A percentile compares a stretch with the other conserved stretches of the same genome.
These are phyloP conservation scores for Cynara cardunculus DNA, from an alignment of 129 eudicot species.

Conservation along the genomic window DNA sequence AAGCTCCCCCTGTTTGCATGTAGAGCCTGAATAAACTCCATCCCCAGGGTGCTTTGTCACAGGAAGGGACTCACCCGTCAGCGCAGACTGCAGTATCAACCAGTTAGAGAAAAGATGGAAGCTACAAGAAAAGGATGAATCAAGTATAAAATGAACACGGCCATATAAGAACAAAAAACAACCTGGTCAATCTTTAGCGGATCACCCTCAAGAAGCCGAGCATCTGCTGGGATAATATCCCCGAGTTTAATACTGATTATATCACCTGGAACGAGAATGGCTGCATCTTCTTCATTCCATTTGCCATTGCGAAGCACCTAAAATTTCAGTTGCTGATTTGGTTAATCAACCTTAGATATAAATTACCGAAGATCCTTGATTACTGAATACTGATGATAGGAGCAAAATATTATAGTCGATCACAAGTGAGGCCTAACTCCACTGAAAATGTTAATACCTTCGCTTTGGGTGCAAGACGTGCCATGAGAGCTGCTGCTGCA, in stretches of 20 bases:
- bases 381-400: not conserved
- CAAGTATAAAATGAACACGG: not conserved
- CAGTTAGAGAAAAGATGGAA: constrained; percentile 4
- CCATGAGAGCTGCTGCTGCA: constrained; percentile 96
- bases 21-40: constrained; percentile 83
- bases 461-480: constrained; percentile 78
- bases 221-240: constrained; percentile 83
- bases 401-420: not conserved
- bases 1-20: constrained; percentile 86
- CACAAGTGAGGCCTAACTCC: constrained; percentile 7
- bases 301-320: constrained; percentile 56
- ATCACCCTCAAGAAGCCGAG: constrained; percentile 80
- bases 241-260: constrained; percentile 65
- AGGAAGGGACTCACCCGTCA: constrained; percentile 81
- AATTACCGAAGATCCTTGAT: not conserved
- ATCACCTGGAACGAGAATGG: constrained; percentile 77
- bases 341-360: not conserved
- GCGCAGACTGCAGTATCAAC: constrained; percentile 59
- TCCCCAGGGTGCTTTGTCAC: constrained; percentile 72
- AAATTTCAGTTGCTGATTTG: not conserved
- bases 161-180: constrained; percentile 6
- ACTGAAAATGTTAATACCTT: constrained; percentile 42
- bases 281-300: constrained; percentile 76
- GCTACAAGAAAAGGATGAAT: not conserved
- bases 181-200: constrained; percentile 81